Base-by-base conservation (phyloP, 495 filamentous ascomycete species). In the Penicillium mononematosum region DNA sequence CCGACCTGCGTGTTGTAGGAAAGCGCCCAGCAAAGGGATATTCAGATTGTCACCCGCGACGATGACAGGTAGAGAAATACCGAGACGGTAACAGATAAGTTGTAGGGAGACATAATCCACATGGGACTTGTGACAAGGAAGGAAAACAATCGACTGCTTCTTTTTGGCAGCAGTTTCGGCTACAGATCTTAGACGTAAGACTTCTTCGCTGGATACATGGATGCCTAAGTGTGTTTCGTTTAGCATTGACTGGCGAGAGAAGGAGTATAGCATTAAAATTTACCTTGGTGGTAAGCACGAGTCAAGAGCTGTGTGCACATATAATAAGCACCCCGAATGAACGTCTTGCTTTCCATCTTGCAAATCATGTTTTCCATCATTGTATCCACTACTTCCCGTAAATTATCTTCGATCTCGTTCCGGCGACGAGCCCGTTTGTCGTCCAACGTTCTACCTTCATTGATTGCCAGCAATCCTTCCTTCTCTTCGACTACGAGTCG, bases 41-140 rank as follows among this genome's bases (percentile, higher is more conserved):
- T 98, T 98, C 42, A 98, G 73, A 65, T 98, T 98, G 59, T 98
- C 93, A 0, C 94, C 94, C 1, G 94, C 90, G 1, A 98, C 92
- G 14, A 98, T 88, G n/a, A 92, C 88, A 0, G 94, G 94, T 6
- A 98, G 75, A 6, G 85, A 88, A 32, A 98, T 81, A 1, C 93
- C 94, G 4, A 98, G 74, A 8, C 94, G 86, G 68, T 96, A 98
- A 70, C 94, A 98, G 51, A 98, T 92, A 17, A 98, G 69, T 70
- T 97, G 94, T 34, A 97, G 75, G 0, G 89, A 90, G 47, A 98
- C 90, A 64, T 98, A 98, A 64, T 98, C 94, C 52, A 98, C 88
- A 66, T 98, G 94, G 0, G 90, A 95, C 52, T 91, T 84, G 70
- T 98, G 94, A 58, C 91, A 96, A 0, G 94, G 94, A 53, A 98